Percentiles rank a stretch among this genome's conserved stretches.
Evolutionary conservation across 148 eudicot species (phyloP).

Genomic region (Fallopia convolvulus): DNA sequence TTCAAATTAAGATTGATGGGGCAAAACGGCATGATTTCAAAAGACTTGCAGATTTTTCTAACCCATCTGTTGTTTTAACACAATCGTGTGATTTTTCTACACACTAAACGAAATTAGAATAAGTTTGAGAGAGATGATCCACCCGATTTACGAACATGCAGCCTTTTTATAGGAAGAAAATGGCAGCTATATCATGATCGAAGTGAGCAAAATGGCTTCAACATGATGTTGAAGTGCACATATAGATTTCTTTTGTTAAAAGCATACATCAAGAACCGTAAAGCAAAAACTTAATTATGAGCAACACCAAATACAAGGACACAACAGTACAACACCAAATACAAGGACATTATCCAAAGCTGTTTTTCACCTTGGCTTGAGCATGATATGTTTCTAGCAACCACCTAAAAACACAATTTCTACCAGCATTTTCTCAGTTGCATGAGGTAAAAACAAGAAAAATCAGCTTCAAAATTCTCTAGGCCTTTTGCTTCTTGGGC

Average conservation of each 20-base stretch:
- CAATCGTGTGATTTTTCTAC: no score
- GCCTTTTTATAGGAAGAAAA: no score
- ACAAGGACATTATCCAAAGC: neutral
- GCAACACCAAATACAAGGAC: neutral
- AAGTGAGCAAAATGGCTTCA: neutral
- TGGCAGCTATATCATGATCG: no score
- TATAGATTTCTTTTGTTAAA: neutral
- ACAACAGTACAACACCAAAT: neutral
- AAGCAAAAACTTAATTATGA: neutral
- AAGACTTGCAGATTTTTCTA: no score
- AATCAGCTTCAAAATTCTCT: neutral
- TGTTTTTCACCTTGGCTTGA: neutral
- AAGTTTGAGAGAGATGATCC: no score
- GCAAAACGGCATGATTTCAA: no score
- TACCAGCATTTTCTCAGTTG: neutral
- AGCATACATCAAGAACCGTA: neutral
- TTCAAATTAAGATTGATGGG: no score
- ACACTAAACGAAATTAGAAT: no score
- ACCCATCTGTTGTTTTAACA: no score
- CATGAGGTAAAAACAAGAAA: neutral
- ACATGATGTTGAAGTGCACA: neutral
- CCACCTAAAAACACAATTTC: neutral
- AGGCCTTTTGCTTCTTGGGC: constrained; percentile 78
- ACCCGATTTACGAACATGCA: no score
- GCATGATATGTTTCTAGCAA: no score